Evolutionary conservation across 75 land plant genomes (phyloP).

Genomic region (Selaginella moellendorffii): DNA sequence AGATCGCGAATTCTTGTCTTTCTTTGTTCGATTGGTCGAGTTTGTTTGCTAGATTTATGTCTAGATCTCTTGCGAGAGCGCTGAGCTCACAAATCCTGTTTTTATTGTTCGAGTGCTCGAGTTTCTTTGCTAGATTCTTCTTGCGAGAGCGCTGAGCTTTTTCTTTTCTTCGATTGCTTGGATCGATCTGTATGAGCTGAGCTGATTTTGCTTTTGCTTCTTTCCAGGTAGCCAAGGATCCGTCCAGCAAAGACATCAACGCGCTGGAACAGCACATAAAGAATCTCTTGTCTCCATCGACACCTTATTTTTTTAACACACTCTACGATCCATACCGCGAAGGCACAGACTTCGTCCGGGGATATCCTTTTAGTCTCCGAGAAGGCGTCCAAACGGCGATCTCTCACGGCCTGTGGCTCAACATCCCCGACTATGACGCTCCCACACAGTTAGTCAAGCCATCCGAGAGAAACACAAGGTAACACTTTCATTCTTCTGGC

Average conservation of each 20-base stretch:
- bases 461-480: constrained; percentile 34
- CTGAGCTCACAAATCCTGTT: too few relatives aligned
- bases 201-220: too few relatives aligned
- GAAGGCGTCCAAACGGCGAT: constrained; percentile 59
- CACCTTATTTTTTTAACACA: constrained; percentile 72
- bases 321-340: constrained; percentile 64
- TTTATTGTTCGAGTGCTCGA: too few relatives aligned
- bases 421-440: constrained; percentile 73
- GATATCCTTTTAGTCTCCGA: constrained; percentile 70
- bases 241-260: constrained; percentile 55
- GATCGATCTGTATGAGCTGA: too few relatives aligned
- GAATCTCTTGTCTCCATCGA: constrained; percentile 54
- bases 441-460: constrained; percentile 81
- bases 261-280: constrained; percentile 78
- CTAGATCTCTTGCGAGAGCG: too few relatives aligned
- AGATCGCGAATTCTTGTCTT: too few relatives aligned
- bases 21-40: too few relatives aligned
- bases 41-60: too few relatives aligned
- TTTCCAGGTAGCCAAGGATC: constrained; percentile 74
- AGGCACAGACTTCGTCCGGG: constrained; percentile 72
- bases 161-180: too few relatives aligned
- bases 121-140: too few relatives aligned
- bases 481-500: too few relatives aligned
- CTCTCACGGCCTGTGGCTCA: constrained; percentile 74
- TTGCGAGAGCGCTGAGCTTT: too few relatives aligned